phyloP scores from a whole-genome alignment of 305 asterid genomes.

The Solanum hybrid region DNA sequence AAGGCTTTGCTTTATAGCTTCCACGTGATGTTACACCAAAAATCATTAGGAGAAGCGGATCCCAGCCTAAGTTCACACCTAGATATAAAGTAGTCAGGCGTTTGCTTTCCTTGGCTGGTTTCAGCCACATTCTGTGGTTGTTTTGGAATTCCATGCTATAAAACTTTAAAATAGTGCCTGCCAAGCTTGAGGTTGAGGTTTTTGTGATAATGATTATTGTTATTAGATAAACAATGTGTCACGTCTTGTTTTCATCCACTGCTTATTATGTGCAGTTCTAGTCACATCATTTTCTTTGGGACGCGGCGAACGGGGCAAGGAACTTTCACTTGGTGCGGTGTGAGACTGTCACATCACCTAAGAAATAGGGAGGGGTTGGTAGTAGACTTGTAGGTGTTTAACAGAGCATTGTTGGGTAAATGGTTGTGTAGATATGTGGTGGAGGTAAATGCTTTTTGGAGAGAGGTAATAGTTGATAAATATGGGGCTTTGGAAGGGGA shows the following conservation, averaged over 20 bases:
- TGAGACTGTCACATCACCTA: neutral
- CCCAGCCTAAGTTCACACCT: neutral
- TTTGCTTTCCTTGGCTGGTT: neutral
- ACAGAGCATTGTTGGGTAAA: neutral
- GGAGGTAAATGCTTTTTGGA: neutral
- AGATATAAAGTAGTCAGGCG: neutral
- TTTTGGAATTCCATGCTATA: neutral
- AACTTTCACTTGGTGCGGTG: neutral
- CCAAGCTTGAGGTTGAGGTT: neutral
- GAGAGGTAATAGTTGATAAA: neutral
- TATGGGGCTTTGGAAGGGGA: neutral
- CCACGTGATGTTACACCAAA: neutral
- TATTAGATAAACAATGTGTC: neutral
- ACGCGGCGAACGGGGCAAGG: neutral
- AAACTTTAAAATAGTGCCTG: neutral
- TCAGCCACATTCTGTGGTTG: neutral
- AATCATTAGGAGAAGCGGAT: neutral
- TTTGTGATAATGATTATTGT: neutral
- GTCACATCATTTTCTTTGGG: neutral
- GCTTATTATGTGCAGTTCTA: neutral
- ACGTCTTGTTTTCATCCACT: neutral
- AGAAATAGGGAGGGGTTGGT: neutral
- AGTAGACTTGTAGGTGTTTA: neutral
- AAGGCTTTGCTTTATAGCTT: neutral
- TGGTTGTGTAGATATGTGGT: neutral